Base-by-base conservation (phyloP, 2,329 filamentous ascomycete genomes). In the Colletotrichum spinosum region DNA sequence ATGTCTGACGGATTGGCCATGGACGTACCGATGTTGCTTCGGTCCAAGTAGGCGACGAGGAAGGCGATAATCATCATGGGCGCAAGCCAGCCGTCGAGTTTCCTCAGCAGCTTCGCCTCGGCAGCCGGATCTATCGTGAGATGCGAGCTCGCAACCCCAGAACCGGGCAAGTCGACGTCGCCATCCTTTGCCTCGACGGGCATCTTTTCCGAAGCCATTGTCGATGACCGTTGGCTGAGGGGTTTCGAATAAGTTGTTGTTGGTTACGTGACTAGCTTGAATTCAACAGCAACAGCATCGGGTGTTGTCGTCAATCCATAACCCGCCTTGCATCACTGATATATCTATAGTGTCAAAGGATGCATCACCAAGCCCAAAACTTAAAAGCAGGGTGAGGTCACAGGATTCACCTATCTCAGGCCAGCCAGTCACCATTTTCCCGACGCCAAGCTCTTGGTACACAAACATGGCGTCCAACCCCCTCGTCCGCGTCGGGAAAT, bases 11-110 rank as follows among this genome's bases (percentile, higher is more conserved):
- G 25, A 25, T 25, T 25, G 25, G 25, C 25, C 25, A 25, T 25
- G 4, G 25, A 6, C 61, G 0, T 49, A 62, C 62, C 62, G 70
- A 55, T 65, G 33, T 74, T 75, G 65, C 70, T 74, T 8, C 73
- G 68, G 53, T 76, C 75, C 10, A 76, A 64, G 59, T 75, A 75
- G 8, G 74, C 72, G 41, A 76, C 69, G 59, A 76, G 69, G 61
- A 75, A 76, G 38, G 75, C 61, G 8, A 76, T 56, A 25, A 65
- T 56, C 62, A 65, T 65, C 62, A 65, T 65, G 6, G 62, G 62
- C 2, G 62, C 39, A 12, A 73, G 65, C 34, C 69, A 71, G 34
- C 57, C 55, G 33, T 73, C 71, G 15, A 72, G 57, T 45, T 70
- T 72, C 62, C 72, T 55, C 72, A 72, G 45, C 54, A 70, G 3